Conservation (phyloP, 2,329 filamentous ascomycete genomes). For the Thyridium curvatum region DNA sequence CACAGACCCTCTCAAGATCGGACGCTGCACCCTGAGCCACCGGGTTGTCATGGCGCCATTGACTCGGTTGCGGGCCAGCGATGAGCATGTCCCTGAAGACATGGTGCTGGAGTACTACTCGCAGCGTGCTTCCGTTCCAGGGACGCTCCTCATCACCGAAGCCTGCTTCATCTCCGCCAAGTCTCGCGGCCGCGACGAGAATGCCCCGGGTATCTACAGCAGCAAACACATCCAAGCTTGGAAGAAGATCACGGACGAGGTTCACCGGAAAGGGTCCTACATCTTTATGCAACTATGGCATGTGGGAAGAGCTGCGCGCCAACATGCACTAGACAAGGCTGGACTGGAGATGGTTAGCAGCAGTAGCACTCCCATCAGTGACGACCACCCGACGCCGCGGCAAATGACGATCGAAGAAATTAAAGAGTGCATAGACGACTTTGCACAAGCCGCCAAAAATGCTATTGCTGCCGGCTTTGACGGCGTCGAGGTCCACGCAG, state of each 20-base stretch:
- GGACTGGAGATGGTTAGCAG: conserved; percentile 20
- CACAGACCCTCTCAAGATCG: no score
- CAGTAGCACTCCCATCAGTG: conserved; percentile 37
- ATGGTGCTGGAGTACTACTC: conserved; percentile 33
- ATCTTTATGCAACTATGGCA: conserved; percentile 56
- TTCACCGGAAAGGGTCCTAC: conserved; percentile 53
- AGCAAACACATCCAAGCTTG: conserved; percentile 49
- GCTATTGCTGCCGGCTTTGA: conserved; percentile 49
- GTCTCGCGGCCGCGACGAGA: conserved; percentile 24
- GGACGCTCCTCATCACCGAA: conserved; percentile 34
- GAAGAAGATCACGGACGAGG: conserved; percentile 51
- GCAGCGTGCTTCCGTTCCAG: conserved; percentile 32
- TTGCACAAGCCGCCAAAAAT: conserved; percentile 24
- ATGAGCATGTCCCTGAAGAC: conserved; percentile 13
- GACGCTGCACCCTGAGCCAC: conserved; percentile 19
- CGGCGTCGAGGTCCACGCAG: conserved; percentile 33
- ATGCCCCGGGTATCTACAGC: conserved; percentile 52
- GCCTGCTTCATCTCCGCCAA: conserved; percentile 35
- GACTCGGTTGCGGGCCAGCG: conserved; percentile 43
- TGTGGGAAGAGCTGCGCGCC: conserved; percentile 26
- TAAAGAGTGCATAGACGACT: conserved; percentile 20
- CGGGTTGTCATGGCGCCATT: conserved; percentile 45
- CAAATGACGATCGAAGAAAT: conserved; percentile 36
- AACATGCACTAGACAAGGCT: no score
- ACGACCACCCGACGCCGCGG: conserved; percentile 24